Evolutionary conservation across 2,329 filamentous ascomycete species (phyloP), one percentile per base, ranked within the genome.

Genomic region (Pezicula carpinea): DNA sequence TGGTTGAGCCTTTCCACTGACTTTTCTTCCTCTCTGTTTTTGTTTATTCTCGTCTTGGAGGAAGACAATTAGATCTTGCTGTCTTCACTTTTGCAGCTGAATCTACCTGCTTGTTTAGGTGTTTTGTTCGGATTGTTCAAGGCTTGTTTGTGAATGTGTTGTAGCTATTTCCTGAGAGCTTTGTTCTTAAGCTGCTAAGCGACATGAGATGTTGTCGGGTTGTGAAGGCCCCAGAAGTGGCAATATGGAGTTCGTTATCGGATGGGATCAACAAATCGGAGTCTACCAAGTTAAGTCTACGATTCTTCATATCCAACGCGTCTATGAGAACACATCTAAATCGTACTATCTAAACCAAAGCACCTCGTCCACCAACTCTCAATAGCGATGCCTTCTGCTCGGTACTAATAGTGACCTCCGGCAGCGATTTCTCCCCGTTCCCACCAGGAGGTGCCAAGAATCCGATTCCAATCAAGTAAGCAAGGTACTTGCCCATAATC

Each of bases 401-500:
- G 5, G 19, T 26, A 32, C 44, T 51, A 18, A 58, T 50, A 1
- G 11, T 39, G 1, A 49, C 33, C 11, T 44, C 34, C 0, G 54
- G 54, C 18, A 59, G 43, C 14, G 18, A 18, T 58, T 63, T 65
- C 17, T 53, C 55, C 3, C 64, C 67, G 8, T 49, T 51, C 2
- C 32, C 49, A 11, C 15, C 32, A 7, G 62, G 61, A 19, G 29
- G 38, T 8, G 23, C 34, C 15, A 64, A 23, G 42, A 65, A 65
- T 5, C 58, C 59, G 39, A 63, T 58, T 1, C 53, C 58, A 7
- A 49, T 48, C 14, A 65, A 34, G 43, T 63, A 65, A 14, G 57
- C 50, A 4, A 65, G 46, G 51, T 58, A 63, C 26, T 33, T 56
- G 4, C 62, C 61, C 52, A 65, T 58, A 17, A 59, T 59, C 29